These are phyloP conservation scores for Strobilomyces dryophilus DNA, from an alignment of 768 basidiomycete species.

Conservation along the genomic window DNA sequence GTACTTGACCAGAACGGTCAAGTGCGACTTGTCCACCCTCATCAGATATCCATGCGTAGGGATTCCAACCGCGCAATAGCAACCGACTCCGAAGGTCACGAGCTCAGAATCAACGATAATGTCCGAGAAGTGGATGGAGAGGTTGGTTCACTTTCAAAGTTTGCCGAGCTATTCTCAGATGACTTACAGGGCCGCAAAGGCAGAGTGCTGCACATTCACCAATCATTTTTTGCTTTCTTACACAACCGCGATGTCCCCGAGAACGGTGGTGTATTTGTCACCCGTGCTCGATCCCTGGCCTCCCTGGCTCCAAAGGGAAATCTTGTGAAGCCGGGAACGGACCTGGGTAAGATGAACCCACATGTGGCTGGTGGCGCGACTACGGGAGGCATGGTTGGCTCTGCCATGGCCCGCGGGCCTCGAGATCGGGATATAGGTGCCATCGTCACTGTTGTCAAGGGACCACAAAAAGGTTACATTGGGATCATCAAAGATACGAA, in stretches of 20 bases:
- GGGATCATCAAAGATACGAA: slow-evolving; percentile 96
- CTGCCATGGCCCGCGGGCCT: slow-evolving; percentile 77
- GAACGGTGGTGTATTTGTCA: slow-evolving; percentile 94
- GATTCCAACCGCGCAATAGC: slow-evolving; percentile 82
- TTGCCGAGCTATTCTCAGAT: neutral
- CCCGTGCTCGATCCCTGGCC: slow-evolving; percentile 74
- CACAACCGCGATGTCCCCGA: slow-evolving; percentile 88
- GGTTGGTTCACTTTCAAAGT: slow-evolving; percentile 39
- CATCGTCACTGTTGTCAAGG: slow-evolving; percentile 76
- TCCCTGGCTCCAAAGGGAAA: slow-evolving; percentile 87
- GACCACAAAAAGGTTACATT: slow-evolving; percentile 84
- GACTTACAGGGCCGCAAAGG: slow-evolving; percentile 71
- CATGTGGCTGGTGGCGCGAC: slow-evolving; percentile 51
- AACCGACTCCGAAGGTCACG: slow-evolving; percentile 83
- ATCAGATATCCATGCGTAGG: slow-evolving; percentile 90
- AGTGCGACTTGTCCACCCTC: slow-evolving; percentile 83
- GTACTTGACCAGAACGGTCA: slow-evolving; percentile 94
- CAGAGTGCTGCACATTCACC: slow-evolving; percentile 87
- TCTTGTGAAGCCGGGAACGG: slow-evolving; percentile 58
- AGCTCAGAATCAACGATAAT: slow-evolving; percentile 82
- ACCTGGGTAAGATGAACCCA: slow-evolving; percentile 92
- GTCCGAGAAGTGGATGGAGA: slow-evolving; percentile 91
- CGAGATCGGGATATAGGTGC: slow-evolving; percentile 80
- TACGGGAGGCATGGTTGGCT: slow-evolving; percentile 75
- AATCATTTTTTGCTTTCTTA: slow-evolving; percentile 90